Evolutionary conservation across 805 yeast genomes (phyloP).

Genomic region (Metschnikowia borealis): DNA sequence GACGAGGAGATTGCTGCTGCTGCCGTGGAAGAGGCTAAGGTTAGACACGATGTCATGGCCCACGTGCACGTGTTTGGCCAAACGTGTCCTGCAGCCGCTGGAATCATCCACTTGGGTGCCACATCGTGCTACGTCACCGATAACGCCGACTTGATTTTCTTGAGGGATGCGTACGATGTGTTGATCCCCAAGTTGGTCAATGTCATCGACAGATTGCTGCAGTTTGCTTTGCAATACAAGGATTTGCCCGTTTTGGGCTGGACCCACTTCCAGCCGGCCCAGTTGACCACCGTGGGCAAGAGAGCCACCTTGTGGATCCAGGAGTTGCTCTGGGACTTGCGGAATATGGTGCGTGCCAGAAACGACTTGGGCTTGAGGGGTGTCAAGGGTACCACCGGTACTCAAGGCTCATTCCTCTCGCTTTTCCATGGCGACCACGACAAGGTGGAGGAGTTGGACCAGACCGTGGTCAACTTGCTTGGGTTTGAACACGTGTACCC

Average conservation of each 20-base stretch:
- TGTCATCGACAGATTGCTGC: constrained; percentile 83
- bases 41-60: constrained; percentile 99
- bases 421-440: constrained; percentile 96
- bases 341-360: constrained; percentile 94
- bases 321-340: constrained; percentile 95
- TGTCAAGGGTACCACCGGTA: constrained; percentile 98
- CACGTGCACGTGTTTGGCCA: constrained; percentile 95
- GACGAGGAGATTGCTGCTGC: constrained; percentile 92
- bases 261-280: constrained; percentile 99
- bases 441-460: constrained; percentile 89
- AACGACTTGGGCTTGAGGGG: constrained; percentile 96
- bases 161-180: constrained; percentile 92
- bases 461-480: constrained; percentile 84
- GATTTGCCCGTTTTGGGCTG: constrained; percentile 97
- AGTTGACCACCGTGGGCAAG: constrained; percentile 96
- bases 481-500: constrained; percentile 97
- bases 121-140: constrained; percentile 97
- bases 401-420: constrained; percentile 94
- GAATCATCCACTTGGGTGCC: constrained; percentile 97
- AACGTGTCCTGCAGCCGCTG: constrained; percentile 93
- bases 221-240: constrained; percentile 88
- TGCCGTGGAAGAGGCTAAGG: constrained; percentile 90
- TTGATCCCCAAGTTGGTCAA: constrained; percentile 91
- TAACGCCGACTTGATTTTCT: constrained; percentile 93
- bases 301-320: constrained; percentile 97